Conservation (phyloP, 2,329 filamentous ascomycete species). For the Penicillium griseofulvum region DNA sequence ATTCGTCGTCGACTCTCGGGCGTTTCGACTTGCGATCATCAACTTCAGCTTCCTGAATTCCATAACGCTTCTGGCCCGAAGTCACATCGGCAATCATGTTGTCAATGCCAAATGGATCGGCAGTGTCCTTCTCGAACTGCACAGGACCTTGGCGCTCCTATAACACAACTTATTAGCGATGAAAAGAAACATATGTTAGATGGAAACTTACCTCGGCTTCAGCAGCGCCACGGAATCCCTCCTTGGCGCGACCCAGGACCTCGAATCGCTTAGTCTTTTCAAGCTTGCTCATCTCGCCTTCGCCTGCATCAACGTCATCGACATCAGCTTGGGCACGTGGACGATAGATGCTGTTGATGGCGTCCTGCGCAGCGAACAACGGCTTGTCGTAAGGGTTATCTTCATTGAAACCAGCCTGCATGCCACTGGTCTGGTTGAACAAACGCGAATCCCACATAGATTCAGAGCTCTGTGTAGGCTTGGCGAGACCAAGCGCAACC, state of each 20-base stretch:
- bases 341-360: constrained; percentile 89
- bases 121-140: constrained; percentile 86
- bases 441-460: constrained; percentile 95
- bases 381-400: constrained; percentile 98
- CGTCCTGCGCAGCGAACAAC: constrained; percentile 91
- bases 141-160: constrained; percentile 84
- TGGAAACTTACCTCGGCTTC: constrained; percentile 68
- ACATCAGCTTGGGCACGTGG: constrained; percentile 69
- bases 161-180: neutral
- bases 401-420: constrained; percentile 91
- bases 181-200: neutral
- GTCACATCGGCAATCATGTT: constrained; percentile 82
- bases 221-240: constrained; percentile 81
- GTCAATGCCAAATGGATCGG: constrained; percentile 91
- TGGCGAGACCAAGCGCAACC: constrained; percentile 88
- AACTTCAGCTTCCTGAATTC: constrained; percentile 42
- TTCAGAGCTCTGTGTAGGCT: constrained; percentile 87
- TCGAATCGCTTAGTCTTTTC: constrained; percentile 85
- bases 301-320: constrained; percentile 75
- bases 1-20: constrained; percentile 73
- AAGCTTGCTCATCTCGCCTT: constrained; percentile 82
- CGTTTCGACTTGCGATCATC: constrained; percentile 58
- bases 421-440: constrained; percentile 91
- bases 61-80: constrained; percentile 48
- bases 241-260: constrained; percentile 73